phyloP scores from a whole-genome alignment of 2,329 filamentous ascomycete species.

The Raffaelea albimanens region DNA sequence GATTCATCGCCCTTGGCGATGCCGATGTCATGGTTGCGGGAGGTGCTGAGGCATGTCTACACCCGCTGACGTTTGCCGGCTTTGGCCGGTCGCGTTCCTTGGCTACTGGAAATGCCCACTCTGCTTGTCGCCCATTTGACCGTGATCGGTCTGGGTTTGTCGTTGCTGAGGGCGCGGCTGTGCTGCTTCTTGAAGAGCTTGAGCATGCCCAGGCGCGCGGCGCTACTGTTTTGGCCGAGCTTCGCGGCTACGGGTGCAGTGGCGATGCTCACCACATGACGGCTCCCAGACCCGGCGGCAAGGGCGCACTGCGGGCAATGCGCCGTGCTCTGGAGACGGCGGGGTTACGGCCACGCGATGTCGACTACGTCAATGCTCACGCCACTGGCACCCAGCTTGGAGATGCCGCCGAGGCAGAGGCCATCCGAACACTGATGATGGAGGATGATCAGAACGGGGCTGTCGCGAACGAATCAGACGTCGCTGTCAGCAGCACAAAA shows the following conservation, averaged over 20 bases:
- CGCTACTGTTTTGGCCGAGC: conserved; percentile 77
- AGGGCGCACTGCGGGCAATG: conserved; percentile 79
- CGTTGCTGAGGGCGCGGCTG: conserved; percentile 82
- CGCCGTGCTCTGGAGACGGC: conserved; percentile 69
- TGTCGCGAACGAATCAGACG: conserved; percentile 45
- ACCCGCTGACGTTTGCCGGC: conserved; percentile 84
- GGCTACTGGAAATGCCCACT: conserved; percentile 26
- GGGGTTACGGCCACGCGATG: conserved; percentile 52
- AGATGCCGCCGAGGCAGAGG: conserved; percentile 77
- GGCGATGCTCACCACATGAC: conserved; percentile 93
- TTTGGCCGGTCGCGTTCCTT: conserved; percentile 84
- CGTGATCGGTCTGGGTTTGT: conserved; percentile 74
- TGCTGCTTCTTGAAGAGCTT: conserved; percentile 80
- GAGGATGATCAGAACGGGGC: conserved; percentile 49
- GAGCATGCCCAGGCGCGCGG: conserved; percentile 75
- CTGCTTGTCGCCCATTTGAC: conserved; percentile 74
- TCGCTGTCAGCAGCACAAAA: conserved; percentile 90
- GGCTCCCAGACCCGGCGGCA: conserved; percentile 72
- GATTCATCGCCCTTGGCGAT: conserved; percentile 84
- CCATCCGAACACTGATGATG: conserved; percentile 69
- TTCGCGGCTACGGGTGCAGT: conserved; percentile 82
- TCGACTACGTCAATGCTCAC: conserved; percentile 94
- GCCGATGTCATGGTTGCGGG: conserved; percentile 96
- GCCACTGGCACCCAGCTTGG: conserved; percentile 82
- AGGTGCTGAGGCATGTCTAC: conserved; percentile 89